These are phyloP conservation scores for Alternaria gaisen DNA, from an alignment of 2,329 filamentous ascomycete genomes.

Conservation along the genomic window DNA sequence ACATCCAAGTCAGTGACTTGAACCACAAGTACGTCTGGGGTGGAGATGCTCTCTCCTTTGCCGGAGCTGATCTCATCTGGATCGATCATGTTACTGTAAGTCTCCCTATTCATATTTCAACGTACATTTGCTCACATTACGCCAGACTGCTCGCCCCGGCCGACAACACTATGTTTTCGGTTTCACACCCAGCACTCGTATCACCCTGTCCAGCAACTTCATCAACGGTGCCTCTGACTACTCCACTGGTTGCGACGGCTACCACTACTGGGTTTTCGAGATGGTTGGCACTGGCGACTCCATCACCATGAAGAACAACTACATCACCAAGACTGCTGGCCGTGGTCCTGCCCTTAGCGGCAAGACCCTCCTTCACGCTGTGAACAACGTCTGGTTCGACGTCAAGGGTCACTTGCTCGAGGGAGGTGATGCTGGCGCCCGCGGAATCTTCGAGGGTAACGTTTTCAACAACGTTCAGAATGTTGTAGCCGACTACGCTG, in stretches of 20 bases:
- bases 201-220: background rate
- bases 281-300: slow-evolving; percentile 1
- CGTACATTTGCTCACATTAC: too few relatives aligned
- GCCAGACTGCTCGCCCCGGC: background rate
- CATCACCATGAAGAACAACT: slow-evolving; percentile 1
- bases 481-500: background rate
- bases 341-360: background rate
- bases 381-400: background rate
- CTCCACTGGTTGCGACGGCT: background rate
- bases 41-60: background rate
- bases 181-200: background rate
- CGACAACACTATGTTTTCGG: background rate
- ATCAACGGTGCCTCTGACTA: background rate
- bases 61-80: background rate
- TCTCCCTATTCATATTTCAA: background rate
- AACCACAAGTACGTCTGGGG: background rate
- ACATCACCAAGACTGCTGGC: background rate
- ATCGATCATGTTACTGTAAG: background rate
- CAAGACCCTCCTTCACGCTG: background rate
- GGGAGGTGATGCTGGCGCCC: background rate
- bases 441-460: background rate
- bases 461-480: background rate
- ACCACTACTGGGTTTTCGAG: slow-evolving; percentile 2
- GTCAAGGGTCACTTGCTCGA: background rate
- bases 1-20: background rate